Evolutionary conservation across 208 protist species (phyloP).

Genomic region (Trypanosoma conorhini): DNA sequence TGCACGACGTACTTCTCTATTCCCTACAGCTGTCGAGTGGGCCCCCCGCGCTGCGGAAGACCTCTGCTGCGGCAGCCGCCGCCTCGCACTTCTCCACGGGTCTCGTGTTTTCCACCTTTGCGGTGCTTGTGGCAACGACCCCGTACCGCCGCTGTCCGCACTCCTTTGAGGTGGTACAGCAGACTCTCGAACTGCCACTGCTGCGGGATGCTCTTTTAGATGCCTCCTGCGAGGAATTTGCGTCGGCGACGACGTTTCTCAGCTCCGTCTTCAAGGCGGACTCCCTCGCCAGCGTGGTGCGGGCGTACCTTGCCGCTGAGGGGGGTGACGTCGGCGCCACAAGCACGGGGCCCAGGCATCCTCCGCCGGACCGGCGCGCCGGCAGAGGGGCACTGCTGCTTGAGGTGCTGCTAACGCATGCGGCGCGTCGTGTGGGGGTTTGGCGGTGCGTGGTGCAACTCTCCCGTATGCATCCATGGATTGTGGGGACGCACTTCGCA

Average conservation of each 20-base stretch:
- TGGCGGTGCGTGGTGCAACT: slow-evolving; percentile 78
- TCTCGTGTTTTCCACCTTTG: slow-evolving; percentile 31
- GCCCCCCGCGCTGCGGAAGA: background rate
- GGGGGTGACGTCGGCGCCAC: background rate
- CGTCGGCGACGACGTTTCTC: slow-evolving; percentile 20
- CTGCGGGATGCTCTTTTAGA: slow-evolving; percentile 33
- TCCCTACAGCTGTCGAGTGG: slow-evolving; percentile 27
- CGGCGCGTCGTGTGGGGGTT: slow-evolving; percentile 51
- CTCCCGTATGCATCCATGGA: slow-evolving; percentile 56
- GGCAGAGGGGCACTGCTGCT: slow-evolving; percentile 25
- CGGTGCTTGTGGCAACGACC: slow-evolving; percentile 48
- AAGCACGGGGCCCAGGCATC: slow-evolving; percentile 16
- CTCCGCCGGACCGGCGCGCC: slow-evolving; percentile 26
- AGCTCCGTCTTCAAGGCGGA: slow-evolving; percentile 14
- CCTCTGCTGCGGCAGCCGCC: background rate
- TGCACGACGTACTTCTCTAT: slow-evolving; percentile 69
- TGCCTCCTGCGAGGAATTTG: slow-evolving; percentile 8
- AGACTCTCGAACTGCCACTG: slow-evolving; percentile 46
- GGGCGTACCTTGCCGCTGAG: background rate
- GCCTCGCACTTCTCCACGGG: background rate
- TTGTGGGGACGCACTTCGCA: slow-evolving; percentile 57
- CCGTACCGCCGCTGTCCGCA: slow-evolving; percentile 77
- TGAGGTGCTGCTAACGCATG: slow-evolving; percentile 52
- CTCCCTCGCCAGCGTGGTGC: slow-evolving; percentile 10
- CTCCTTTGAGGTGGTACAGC: slow-evolving; percentile 34